phyloP scores from a whole-genome alignment of 2,329 filamentous ascomycete genomes.

The Reticulascus tulasneorum region DNA sequence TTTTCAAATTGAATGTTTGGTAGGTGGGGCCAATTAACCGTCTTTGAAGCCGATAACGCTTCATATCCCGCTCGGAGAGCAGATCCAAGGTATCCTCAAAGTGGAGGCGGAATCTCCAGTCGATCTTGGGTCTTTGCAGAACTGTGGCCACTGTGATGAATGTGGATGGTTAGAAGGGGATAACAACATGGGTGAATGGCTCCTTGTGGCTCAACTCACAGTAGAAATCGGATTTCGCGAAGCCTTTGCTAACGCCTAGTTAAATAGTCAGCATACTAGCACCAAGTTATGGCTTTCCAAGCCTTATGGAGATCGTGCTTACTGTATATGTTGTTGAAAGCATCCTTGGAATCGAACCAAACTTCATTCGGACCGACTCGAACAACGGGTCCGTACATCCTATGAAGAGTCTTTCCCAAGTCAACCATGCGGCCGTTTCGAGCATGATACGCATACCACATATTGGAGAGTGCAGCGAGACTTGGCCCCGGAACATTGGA shows the following conservation, averaged over 20 bases:
- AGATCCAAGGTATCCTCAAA: conserved; percentile 45
- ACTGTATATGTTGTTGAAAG: conserved; percentile 46
- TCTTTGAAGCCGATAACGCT: conserved; percentile 45
- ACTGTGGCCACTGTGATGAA: conserved; percentile 37
- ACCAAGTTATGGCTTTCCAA: not conserved
- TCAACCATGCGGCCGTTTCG: conserved; percentile 37
- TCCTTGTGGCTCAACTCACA: too few relatives aligned
- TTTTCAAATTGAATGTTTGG: conserved; percentile 35
- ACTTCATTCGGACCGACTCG: conserved; percentile 51
- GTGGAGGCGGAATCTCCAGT: conserved; percentile 29
- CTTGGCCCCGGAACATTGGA: conserved; percentile 42
- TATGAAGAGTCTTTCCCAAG: conserved; percentile 41
- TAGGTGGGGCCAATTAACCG: conserved; percentile 47
- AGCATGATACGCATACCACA: conserved; percentile 45
- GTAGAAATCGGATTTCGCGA: conserved; percentile 51
- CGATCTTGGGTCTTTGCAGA: conserved; percentile 36
- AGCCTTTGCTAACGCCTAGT: conserved; percentile 42
- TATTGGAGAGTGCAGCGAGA: conserved; percentile 40
- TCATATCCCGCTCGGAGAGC: conserved; percentile 42
- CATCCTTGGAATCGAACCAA: conserved; percentile 46
- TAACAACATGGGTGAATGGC: too few relatives aligned
- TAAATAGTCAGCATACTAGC: not conserved
- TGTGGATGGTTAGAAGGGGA: not conserved
- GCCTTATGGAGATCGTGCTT: conserved; percentile 14
- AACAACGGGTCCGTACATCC: conserved; percentile 45